Evolutionary conservation across 176 grass and related monocot species (phyloP).

Genomic region (Phyllostachys edulis): DNA sequence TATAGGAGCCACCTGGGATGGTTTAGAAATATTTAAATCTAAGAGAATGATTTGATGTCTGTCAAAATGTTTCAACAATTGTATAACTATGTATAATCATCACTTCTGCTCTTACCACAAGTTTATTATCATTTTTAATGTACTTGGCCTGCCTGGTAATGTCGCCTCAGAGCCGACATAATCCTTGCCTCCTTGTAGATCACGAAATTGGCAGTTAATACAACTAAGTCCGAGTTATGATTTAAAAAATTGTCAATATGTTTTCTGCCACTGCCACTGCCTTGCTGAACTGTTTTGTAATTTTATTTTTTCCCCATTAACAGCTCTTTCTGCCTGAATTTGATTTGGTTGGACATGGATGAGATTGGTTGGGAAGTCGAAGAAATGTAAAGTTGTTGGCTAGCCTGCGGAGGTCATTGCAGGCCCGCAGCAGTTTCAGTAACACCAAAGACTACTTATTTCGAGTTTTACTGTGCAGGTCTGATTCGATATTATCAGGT

Average conservation of each 20-base stretch:
- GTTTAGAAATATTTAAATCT: not conserved
- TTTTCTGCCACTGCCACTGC: not conserved
- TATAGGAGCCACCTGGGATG: not conserved
- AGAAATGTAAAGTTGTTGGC: conserved; percentile 55
- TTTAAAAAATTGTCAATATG: not conserved
- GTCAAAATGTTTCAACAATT: not conserved
- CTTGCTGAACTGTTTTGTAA: conserved; percentile 15
- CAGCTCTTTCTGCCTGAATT: conserved; percentile 47
- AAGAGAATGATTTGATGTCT: not conserved
- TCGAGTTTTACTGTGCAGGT: conserved; percentile 82
- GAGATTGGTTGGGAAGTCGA: conserved; percentile 44
- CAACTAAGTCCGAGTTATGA: not conserved
- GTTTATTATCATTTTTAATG: not conserved
- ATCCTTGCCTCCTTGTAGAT: too few species aligned
- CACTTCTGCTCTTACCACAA: not conserved
- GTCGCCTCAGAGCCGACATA: too few species aligned
- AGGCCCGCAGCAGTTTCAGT: conserved; percentile 52
- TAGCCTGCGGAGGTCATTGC: conserved; percentile 46
- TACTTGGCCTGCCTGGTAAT: not conserved
- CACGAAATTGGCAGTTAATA: not conserved
- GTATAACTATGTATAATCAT: not conserved
- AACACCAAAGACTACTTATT: conserved; percentile 59
- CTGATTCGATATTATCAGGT: conserved; percentile 74
- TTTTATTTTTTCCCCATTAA: conserved; percentile 1
- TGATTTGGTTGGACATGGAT: conserved; percentile 46